Base-by-base conservation (phyloP, 1,284 basidiomycete genomes). In the Tilletia setariae region DNA sequence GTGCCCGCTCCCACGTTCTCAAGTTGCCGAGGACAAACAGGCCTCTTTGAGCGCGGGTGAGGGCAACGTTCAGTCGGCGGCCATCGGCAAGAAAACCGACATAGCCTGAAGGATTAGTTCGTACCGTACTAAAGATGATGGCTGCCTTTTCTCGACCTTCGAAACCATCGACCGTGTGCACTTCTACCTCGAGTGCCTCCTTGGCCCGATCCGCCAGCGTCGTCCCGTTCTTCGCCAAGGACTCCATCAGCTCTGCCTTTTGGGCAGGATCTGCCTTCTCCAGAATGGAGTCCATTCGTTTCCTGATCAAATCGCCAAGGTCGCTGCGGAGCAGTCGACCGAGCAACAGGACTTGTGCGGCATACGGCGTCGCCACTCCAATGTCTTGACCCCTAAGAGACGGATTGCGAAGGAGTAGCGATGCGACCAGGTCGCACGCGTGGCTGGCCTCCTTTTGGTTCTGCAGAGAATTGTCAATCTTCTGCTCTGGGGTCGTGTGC, bases 131-230 rank as follows among this genome's bases (percentile, higher is more conserved):
- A 67, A 98, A 90, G 73, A 99, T 86, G 70, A 98, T 90, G 77
- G 91, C 93, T 63, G 94, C 92, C 83, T 98, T 98, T 84, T 99
- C 96, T 59, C 96, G 86, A 0, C 96, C 96, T 83, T 98, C 95
- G 82, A 91, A 93, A 67, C 90, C 90, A 84, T 98, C 96, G 2
- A 94, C 95, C 0, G 95, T 98, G 68, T 98, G 85, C 65, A 96
- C 88, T 82, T 98, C 96, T 30, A 99, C 85, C 86, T 82, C 77
- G 1, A 84, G 78, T 0, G 63, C 84, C 65, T 79, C 67, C 21
- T 65, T 69, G 6, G 71, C 72, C 3, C 71, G 66, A 43, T 30
- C 43, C 28, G 66, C 67, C n/a, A 70, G 59, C 35, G 61, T 47
- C 21, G 68, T 56, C n/a, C 64, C 35, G 42, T 66, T 59, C 15